Evolutionary conservation across 139 green algal species (phyloP), one percentile per base, ranked within the genome.

Genomic region (Chlorella ohadii): DNA sequence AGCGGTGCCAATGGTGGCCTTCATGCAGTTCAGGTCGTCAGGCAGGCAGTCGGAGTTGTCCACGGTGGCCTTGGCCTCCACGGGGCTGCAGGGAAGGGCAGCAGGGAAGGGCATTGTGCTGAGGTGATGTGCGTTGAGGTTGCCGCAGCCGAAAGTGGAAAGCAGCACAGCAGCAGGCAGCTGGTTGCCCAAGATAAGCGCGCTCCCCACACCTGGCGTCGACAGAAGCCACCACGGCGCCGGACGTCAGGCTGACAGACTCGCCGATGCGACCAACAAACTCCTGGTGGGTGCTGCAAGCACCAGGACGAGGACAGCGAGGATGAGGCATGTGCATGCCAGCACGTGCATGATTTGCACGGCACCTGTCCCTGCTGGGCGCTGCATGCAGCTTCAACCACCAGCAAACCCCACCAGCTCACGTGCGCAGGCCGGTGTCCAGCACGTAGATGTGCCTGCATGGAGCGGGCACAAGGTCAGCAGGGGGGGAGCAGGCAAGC

Each of bases 371-470:
- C 91, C 2, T 70, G 27, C 73, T 94, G 91, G 31, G 72, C 72
- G 76, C 76, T 82, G 76, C 59, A 51, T 51, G 11, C 51, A 59
- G 2, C 51, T 13, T 3, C 15, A 13, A 9, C 11, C 51, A 59
- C 12, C 51, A 59, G 44, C 44, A 51, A 6, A 16, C 34, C 34
- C 38, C 70, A 36, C 38, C 39, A 6, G 25, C 76, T 72, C 59
- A 74, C 25, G 70, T 65, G 51, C 85, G 86, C 38, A 94, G 86
- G 22, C 91, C 90, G n/a, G 91, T 94, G 81, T 94, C 91, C 22
- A 94, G 44, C 17, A 92, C 66, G 65, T 94, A 94, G 23, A 86
- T 34, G 56, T 93, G 89, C 51, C 51, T 59, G 51, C 51, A 59
- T 2, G 2, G 12, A 59, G 51, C 15, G 44, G 51, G 51, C 51